These are phyloP conservation scores for Osmanthus fragrans DNA, from an alignment of 257 asterid genomes.

Conservation along the genomic window DNA sequence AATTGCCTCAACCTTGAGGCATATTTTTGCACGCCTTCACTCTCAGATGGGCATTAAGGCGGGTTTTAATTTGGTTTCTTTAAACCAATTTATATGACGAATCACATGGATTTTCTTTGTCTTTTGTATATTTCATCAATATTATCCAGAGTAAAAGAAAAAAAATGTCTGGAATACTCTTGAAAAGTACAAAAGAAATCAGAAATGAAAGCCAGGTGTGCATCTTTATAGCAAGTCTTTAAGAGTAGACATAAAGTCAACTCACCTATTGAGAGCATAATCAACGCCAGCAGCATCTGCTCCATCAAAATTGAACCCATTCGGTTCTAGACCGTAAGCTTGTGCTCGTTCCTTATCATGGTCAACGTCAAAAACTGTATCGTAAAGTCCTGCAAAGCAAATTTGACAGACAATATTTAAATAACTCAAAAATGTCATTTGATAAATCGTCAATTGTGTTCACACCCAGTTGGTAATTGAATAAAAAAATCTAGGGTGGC, in stretches of 20 bases:
- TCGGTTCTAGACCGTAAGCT: slow-evolving; percentile 74
- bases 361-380: slow-evolving; percentile 94
- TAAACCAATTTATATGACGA: no score
- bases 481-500: no score
- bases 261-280: slow-evolving; percentile 87
- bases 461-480: background rate
- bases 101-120: no score
- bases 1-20: no score
- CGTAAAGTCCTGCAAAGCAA: slow-evolving; percentile 70
- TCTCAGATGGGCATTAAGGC: no score
- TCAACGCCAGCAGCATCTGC: slow-evolving; percentile 96
- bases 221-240: no score
- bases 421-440: background rate
- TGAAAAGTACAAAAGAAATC: background rate
- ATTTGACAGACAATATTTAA: slow-evolving; percentile 6
- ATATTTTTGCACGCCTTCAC: no score
- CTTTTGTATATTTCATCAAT: no score
- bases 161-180: background rate
- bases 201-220: background rate
- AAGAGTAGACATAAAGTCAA: background rate
- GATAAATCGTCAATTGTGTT: no score
- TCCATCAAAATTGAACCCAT: slow-evolving; percentile 93
- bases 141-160: no score
- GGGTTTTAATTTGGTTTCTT: no score
- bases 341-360: slow-evolving; percentile 83